phyloP scores from a whole-genome alignment of 257 asterid genomes.

The Solanum habrochaites region DNA sequence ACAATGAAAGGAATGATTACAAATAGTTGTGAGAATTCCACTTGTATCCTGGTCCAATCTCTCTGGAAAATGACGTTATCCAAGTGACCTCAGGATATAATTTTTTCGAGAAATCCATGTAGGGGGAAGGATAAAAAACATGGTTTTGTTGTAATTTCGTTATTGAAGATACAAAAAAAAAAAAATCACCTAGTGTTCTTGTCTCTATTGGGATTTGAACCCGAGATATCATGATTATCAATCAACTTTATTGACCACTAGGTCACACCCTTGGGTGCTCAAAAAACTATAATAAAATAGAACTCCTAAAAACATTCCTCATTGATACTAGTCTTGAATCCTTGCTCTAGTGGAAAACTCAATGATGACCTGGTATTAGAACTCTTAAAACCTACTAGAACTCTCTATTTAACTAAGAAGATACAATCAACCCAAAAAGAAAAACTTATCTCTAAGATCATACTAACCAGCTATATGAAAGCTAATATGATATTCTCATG shows the following conservation, averaged over 20 bases:
- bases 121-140: too few relatives aligned
- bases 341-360: not conserved
- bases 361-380: not conserved
- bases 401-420: not conserved
- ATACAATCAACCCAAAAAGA: not conserved
- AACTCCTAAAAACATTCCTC: not conserved
- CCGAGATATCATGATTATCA: not conserved
- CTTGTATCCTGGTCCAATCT: constrained; percentile 76
- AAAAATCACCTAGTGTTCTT: not conserved
- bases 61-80: too few relatives aligned
- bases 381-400: not conserved
- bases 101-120: too few relatives aligned
- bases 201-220: not conserved
- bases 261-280: not conserved
- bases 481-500: not conserved
- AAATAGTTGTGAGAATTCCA: constrained; percentile 87
- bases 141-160: not conserved
- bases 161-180: not conserved
- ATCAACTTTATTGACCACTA: not conserved
- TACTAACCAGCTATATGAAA: not conserved
- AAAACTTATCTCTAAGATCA: not conserved
- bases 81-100: too few relatives aligned
- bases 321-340: not conserved
- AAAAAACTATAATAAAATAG: not conserved
- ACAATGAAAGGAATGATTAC: constrained; percentile 98